phyloP scores from a whole-genome alignment of 2,329 filamentous ascomycete species.

The Neonectria faginata region DNA sequence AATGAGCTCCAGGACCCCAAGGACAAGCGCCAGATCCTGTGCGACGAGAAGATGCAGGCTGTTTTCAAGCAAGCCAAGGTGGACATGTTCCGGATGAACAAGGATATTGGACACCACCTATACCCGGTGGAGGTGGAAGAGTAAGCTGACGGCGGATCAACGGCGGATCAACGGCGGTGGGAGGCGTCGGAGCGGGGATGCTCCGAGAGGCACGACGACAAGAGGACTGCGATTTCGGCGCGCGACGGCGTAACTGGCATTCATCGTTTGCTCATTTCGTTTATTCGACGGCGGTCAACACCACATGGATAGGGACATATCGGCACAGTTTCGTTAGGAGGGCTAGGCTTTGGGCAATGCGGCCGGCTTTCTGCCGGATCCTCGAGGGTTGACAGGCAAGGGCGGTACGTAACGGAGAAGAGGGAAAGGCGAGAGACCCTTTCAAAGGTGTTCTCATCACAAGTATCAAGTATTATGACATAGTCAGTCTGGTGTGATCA shows the following conservation, averaged over 20 bases:
- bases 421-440: background rate
- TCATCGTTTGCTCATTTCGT: conserved; percentile 42
- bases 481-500: conserved; percentile 1
- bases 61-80: conserved; percentile 93
- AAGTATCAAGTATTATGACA: background rate
- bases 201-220: conserved; percentile 30
- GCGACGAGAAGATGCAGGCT: conserved; percentile 89
- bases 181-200: conserved; percentile 3
- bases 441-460: background rate
- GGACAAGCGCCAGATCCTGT: conserved; percentile 92
- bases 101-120: conserved; percentile 88
- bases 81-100: conserved; percentile 99
- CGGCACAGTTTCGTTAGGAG: conserved; percentile 20
- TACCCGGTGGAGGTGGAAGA: conserved; percentile 73
- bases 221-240: conserved; percentile 43
- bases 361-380: conserved; percentile 6
- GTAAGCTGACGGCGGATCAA: conserved; percentile 8
- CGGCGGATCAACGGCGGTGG: background rate
- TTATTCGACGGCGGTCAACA: conserved; percentile 40
- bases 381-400: background rate
- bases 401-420: background rate
- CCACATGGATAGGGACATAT: conserved; percentile 34
- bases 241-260: conserved; percentile 45
- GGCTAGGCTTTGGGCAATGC: conserved; percentile 11
- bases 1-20: conserved; percentile 89